Percentiles rank a stretch among this genome's conserved stretches.
These are phyloP conservation scores for Warburgia ugandensis DNA, from an alignment of 164 flowering plant genomes.

Conservation along the genomic window DNA sequence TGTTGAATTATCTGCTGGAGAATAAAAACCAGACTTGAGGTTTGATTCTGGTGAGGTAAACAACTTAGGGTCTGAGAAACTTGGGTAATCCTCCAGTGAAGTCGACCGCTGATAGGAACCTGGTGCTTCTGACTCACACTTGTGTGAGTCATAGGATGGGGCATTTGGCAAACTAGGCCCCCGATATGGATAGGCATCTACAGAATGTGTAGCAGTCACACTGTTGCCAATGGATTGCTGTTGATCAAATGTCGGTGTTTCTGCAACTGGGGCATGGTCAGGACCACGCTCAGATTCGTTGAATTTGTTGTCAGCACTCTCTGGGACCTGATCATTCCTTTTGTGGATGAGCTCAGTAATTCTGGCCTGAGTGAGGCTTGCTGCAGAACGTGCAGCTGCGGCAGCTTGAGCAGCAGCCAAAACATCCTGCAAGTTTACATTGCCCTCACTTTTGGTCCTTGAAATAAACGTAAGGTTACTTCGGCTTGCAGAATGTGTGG, in stretches of 20 bases:
- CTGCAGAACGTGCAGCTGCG: slow-evolving; percentile 87
- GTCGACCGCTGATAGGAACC: slow-evolving; percentile 35
- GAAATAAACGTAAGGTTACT: too few species aligned
- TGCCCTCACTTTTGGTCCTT: slow-evolving; percentile 26
- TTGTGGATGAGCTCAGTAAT: slow-evolving; percentile 59
- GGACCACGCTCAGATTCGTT: slow-evolving; percentile 7
- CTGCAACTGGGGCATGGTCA: slow-evolving; percentile 12
- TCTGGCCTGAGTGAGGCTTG: slow-evolving; percentile 75
- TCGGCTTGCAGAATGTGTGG: too few species aligned
- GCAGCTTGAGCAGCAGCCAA: slow-evolving; percentile 88
- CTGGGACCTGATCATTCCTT: slow-evolving; percentile 23
- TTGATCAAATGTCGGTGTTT: slow-evolving; percentile 19
- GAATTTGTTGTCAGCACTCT: slow-evolving; percentile 27
- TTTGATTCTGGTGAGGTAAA: slow-evolving; percentile 42
- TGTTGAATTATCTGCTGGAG: slow-evolving; percentile 17
- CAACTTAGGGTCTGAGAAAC: slow-evolving; percentile 76
- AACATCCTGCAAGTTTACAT: slow-evolving; percentile 76
- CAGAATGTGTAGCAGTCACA: too few species aligned
- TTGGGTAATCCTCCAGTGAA: slow-evolving; percentile 75
- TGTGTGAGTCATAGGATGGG: slow-evolving; percentile 26
- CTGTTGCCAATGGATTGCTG: too few species aligned
- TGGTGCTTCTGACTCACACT: slow-evolving; percentile 18
- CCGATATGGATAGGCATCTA: too few species aligned
- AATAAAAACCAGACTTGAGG: slow-evolving; percentile 14
- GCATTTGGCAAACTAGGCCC: too few species aligned